phyloP scores from a whole-genome alignment of 1,139 yeast genomes.

The Pichia sp. region DNA sequence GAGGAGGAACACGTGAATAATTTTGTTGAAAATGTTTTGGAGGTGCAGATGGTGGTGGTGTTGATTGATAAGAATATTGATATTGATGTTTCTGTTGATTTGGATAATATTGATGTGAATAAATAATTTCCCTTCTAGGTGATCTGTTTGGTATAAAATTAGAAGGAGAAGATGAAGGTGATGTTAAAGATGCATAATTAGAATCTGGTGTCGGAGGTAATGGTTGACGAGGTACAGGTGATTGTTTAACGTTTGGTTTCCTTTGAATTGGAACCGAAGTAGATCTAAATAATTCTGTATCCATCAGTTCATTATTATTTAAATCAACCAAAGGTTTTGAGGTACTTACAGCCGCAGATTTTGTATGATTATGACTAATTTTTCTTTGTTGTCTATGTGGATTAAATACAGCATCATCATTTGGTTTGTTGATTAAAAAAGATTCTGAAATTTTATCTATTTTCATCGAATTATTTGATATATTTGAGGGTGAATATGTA shows the following conservation, averaged over 20 bases:
- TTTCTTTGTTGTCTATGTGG: background rate
- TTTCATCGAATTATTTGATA: slow-evolving; percentile 7
- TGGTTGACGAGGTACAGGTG: slow-evolving; percentile 10
- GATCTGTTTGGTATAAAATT: too few species aligned
- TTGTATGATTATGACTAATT: slow-evolving; percentile 10
- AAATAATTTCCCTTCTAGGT: too few species aligned
- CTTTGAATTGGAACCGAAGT: slow-evolving; percentile 14
- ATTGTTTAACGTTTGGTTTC: slow-evolving; percentile 5
- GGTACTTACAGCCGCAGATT: slow-evolving; percentile 4
- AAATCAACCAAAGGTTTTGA: background rate
- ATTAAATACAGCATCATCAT: slow-evolving; percentile 3
- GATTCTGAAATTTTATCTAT: slow-evolving; percentile 4
- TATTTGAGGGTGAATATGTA: slow-evolving; percentile 4
- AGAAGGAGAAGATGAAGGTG: too few species aligned
- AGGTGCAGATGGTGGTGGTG: background rate
- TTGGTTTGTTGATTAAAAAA: slow-evolving; percentile 2
- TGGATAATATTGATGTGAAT: too few species aligned
- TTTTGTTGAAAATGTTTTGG: background rate
- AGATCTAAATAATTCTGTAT: too few species aligned
- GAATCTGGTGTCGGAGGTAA: slow-evolving; percentile 8
- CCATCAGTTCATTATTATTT: background rate
- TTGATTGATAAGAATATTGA: too few species aligned
- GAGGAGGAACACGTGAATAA: background rate
- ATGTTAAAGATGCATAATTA: background rate
- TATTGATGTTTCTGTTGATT: background rate